Conservation (phyloP, 306 rosid genomes). For the Parietaria judaica region DNA sequence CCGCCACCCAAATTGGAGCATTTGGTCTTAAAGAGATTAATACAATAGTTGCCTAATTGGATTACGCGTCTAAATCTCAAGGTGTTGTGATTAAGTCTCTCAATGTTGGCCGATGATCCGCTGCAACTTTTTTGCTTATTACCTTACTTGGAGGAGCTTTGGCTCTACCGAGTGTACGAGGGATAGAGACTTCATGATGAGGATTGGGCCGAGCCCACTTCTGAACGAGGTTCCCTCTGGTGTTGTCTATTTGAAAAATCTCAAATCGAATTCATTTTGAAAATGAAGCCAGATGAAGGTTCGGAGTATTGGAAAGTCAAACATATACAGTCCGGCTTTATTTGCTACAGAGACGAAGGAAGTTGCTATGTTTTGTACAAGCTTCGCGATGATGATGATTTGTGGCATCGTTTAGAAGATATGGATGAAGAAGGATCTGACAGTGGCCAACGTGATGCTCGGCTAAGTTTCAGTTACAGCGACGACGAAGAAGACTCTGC, state of each 20-base stretch:
- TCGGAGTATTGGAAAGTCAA: background rate
- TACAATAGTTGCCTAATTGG: no score
- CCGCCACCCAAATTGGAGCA: background rate
- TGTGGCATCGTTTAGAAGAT: background rate
- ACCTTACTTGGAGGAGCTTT: no score
- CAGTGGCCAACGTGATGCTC: background rate
- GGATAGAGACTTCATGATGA: background rate
- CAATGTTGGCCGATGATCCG: no score
- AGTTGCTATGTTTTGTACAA: no score
- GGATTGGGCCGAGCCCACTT: background rate
- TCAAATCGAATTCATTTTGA: background rate
- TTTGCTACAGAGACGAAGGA: no score
- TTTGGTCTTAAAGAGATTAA: background rate
- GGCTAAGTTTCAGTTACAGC: background rate
- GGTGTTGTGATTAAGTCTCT: no score
- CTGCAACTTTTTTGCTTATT: no score
- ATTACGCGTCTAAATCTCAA: no score
- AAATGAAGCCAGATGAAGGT: background rate
- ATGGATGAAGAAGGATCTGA: background rate
- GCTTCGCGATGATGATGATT: no score
- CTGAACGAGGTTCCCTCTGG: conserved; percentile 9
- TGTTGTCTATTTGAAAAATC: background rate
- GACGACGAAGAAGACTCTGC: background rate
- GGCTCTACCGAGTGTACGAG: no score
- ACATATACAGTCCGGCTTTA: background rate